Evolutionary conservation across 2,329 filamentous ascomycete genomes (phyloP), one percentile per base, ranked within the genome.

Genomic region (Remersonia thermophila): DNA sequence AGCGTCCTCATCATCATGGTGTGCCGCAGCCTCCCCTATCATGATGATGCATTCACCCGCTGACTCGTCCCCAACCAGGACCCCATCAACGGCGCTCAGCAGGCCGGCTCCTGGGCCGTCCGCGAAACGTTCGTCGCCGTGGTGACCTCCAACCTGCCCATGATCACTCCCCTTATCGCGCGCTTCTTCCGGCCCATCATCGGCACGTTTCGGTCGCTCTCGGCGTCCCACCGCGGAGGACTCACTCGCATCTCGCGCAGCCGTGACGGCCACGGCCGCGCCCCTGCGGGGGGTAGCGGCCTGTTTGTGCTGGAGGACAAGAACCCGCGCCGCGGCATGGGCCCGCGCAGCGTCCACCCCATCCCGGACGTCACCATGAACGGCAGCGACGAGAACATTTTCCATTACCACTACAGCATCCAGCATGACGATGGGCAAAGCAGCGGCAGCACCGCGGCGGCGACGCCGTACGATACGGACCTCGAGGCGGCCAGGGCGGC

Each of bases 1-100:
- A 69, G 65, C 36, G 60, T 69, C 4, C 51, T 69, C 6, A 70
- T 73, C 32, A 38, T 70, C 18, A 62, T 48, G 1, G 51, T 54
- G 32, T 32, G 43, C 32, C n/a, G 6, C 28, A n/a, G 15, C 9
- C n/a, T 20, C 20, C 28, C 16, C 29, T n/a, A n/a, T n/a, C n/a
- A n/a, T n/a, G n/a, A n/a, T n/a, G n/a, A n/a, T n/a, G n/a, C n/a
- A n/a, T n/a, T n/a, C n/a, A n/a, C n/a, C n/a, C n/a, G n/a, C n/a
- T n/a, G n/a, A 1, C 20, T 10, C 10, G n/a, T 25, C 31, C 13
- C 25, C 20, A 23, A 5, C 20, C 37, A 55, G 51, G 56, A 61
- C 41, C 54, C 54, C 13, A 30, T 55, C 20, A 54, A 55, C 23
- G 58, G 58, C 23, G 58, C 58, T 13, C 51, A 60, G 30, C 46